Base-by-base conservation (phyloP, 2,329 filamentous ascomycete genomes). In the Claviceps spartinae region DNA sequence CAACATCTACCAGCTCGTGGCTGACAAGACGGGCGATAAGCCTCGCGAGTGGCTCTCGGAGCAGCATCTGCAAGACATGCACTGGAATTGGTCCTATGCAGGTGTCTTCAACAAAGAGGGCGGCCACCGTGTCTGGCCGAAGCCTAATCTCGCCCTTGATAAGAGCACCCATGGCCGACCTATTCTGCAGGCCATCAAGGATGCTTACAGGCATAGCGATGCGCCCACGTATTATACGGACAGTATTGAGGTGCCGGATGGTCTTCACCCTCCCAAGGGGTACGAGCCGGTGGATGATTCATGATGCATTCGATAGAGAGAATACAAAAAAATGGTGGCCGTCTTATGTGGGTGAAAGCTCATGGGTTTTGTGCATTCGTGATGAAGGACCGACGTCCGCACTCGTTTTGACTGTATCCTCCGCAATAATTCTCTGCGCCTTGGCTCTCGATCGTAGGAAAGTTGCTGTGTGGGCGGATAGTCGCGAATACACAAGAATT, bases 1-100 rank as follows among this genome's bases (percentile, higher is more conserved):
- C 61, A 87, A 87, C 62, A 77, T 87, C n/a, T 82, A 80, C 64
- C 60, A 74, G 30, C 53, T 78, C 22, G 81, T 86, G 2, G 81
- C 79, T 14, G 65, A 76, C 6, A 70, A 75, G 67, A 85, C 82
- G 0, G 77, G 79, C 50, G 81, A 85, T 62, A 61, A 58, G 55
- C 41, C 73, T 9, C 69, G 72, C 18, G 47, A 60, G 30, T 75
- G 69, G 68, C 54, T 59, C 36, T 58, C 59, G 48, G 50, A 62
- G 18, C 56, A 61, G 2, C 49, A 61, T 3, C 64, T 78, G 7
- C 62, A 69, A 26, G 60, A 64, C 47, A 66, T 73, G 55, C 77
- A 69, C 63, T 72, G 74, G 57, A 82, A 82, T 62, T 60, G 60
- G 48, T 79, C 76, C 7, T 79, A 79, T 53, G 74, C 75, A 2